Percentiles rank a stretch among this genome's conserved stretches.
These are phyloP conservation scores for Schoenoplectus triqueter DNA, from an alignment of 202 grass and related monocot genomes.

Conservation along the genomic window DNA sequence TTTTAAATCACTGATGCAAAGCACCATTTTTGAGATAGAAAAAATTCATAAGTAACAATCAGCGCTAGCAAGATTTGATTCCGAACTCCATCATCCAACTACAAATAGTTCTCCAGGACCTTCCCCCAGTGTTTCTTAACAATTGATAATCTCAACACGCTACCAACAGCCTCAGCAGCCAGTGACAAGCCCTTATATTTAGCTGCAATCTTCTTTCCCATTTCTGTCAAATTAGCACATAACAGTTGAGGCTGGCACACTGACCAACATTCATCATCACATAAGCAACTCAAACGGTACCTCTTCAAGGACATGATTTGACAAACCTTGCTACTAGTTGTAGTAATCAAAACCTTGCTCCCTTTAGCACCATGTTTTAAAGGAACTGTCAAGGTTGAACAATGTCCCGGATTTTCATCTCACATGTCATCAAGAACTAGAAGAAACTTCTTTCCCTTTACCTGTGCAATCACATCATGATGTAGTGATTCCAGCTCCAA, in stretches of 20 bases:
- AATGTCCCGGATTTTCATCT: conserved; percentile 42
- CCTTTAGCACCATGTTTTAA: conserved; percentile 27
- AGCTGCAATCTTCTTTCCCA: conserved; percentile 20
- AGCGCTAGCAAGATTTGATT: conserved; percentile 42
- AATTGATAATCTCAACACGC: conserved; percentile 11
- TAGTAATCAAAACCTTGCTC: conserved; percentile 37
- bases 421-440: conserved; percentile 48
- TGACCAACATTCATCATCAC: conserved; percentile 41
- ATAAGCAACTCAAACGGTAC: conserved; percentile 41
- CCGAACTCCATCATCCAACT: conserved; percentile 27
- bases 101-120: conserved; percentile 43
- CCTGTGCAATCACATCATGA: conserved; percentile 16
- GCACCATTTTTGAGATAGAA: conserved; percentile 44
- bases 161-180: conserved; percentile 47
- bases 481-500: conserved; percentile 43
- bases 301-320: conserved; percentile 27
- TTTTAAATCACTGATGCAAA: conserved; percentile 18
- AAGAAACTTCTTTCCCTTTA: conserved; percentile 40
- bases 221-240: not conserved
- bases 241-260: not conserved
- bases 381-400: conserved; percentile 30
- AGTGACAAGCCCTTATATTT: conserved; percentile 50
- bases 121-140: conserved; percentile 35
- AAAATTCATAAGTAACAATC: conserved; percentile 41
- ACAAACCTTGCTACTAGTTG: conserved; percentile 33